Evolutionary conservation across 805 yeast genomes (phyloP), one percentile per base, ranked within the genome.

Genomic region (Candida saitoana): DNA sequence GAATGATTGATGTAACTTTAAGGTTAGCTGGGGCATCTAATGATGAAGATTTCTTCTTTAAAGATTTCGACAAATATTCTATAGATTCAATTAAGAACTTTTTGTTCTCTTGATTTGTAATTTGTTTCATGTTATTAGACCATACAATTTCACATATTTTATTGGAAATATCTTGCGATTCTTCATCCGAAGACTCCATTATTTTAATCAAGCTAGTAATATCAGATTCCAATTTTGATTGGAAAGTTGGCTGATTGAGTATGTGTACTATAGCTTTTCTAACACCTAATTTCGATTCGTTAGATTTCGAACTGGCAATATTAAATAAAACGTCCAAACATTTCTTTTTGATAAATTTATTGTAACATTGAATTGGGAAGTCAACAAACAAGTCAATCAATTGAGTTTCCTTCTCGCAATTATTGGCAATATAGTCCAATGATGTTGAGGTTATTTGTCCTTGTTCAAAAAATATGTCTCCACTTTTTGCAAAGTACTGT

Each of bases 321-420:
- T 44, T 20, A 29, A 36, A 37, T 15, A 56, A 43, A 8, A 29
- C 14, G 27, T 57, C 51, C 14, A 57, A 43, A 11, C 50, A 25
- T 17, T 37, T 20, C 16, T 47, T 52, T 37, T 49, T 59, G 16
- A 36, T 8, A 48, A 44, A 51, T 44, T 53, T 69, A 16, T 49
- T 56, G 38, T 60, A 71, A 48, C 82, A 77, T 43, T 73, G 76
- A 17, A 72, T 65, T 3, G 87, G 87, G 20, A 80, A 61, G 1
- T 42, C 18, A 12, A 36, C 33, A 5, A 58, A 41, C 18, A 56
- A 20, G 2, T 40, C 25, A 9, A 51, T 27, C 8, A 49, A 19
- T 17, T 16, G 11, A 34, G 30, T 34, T 9, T 32, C n/a, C 2
- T 11, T 14, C 3, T 20, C 19, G 11, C 43, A 34, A 8, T 44